These are phyloP conservation scores for Tricholoma saponaceum DNA, from an alignment of 768 basidiomycete genomes.

Conservation along the genomic window DNA sequence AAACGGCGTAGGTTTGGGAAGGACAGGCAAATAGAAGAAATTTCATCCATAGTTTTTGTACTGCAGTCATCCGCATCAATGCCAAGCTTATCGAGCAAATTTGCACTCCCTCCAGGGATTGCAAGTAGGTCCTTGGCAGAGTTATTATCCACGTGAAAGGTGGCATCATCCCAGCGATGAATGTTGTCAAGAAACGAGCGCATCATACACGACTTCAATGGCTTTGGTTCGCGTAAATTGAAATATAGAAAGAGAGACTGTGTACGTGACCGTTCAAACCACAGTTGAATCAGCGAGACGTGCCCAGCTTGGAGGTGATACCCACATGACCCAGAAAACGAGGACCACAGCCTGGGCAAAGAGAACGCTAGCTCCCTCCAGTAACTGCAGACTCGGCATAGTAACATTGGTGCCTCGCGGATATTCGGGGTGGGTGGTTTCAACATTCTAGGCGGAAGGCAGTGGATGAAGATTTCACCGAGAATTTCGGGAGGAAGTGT, in stretches of 20 bases:
- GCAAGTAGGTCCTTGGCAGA: neutral
- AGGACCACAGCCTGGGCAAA: neutral
- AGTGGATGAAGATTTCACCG: neutral
- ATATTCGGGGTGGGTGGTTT: neutral
- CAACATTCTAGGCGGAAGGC: neutral
- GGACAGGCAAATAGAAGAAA: too few species aligned
- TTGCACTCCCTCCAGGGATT: too few species aligned
- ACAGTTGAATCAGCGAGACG: too few species aligned
- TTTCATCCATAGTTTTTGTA: too few species aligned
- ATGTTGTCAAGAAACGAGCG: neutral
- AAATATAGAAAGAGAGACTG: neutral
- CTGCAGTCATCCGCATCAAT: neutral
- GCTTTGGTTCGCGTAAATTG: too few species aligned
- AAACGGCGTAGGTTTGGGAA: too few species aligned
- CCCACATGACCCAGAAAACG: neutral
- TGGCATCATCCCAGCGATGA: too few species aligned
- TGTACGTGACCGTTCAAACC: neutral
- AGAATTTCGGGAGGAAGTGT: neutral
- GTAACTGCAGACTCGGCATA: neutral
- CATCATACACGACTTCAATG: neutral
- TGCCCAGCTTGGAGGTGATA: neutral
- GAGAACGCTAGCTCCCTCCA: neutral
- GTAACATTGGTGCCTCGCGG: neutral
- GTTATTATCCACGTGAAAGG: neutral
- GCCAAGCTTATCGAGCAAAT: neutral